Conservation (phyloP, 2,329 filamentous ascomycete genomes). For the Fusarium cicatricum region DNA sequence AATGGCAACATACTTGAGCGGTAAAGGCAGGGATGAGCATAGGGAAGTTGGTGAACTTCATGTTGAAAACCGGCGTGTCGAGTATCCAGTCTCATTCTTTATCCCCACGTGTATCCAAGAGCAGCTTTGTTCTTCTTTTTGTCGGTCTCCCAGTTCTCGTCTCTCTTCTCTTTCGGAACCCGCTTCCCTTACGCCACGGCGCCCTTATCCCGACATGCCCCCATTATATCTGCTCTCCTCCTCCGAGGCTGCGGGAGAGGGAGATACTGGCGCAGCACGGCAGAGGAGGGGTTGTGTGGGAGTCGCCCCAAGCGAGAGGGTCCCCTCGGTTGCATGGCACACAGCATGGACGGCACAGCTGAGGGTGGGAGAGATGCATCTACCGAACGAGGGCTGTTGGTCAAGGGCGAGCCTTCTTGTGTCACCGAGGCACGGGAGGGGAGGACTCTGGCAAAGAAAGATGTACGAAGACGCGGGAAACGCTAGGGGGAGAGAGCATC, state of each 20-base stretch:
- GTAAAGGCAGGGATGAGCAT: slow-evolving; percentile 51
- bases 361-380: slow-evolving; percentile 13
- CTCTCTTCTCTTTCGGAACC: too few relatives aligned
- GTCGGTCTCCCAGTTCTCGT: neutral
- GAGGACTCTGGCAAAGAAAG: neutral
- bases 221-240: slow-evolving; percentile 22
- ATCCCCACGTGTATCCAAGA: neutral
- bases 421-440: slow-evolving; percentile 5
- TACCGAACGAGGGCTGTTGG: slow-evolving; percentile 24
- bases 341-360: slow-evolving; percentile 1
- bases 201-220: neutral
- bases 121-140: neutral
- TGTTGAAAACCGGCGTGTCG: slow-evolving; percentile 14
- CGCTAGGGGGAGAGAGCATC: neutral
- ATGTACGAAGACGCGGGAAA: neutral
- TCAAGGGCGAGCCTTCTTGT: slow-evolving; percentile 13
- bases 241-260: slow-evolving; percentile 7
- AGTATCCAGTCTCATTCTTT: slow-evolving; percentile 24
- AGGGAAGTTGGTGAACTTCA: slow-evolving; percentile 48
- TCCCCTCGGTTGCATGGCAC: neutral
- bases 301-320: slow-evolving; percentile 4
- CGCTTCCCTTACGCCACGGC: neutral
- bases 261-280: neutral
- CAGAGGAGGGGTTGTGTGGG: slow-evolving; percentile 1
- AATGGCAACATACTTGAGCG: slow-evolving; percentile 42